Conservation (phyloP, 495 filamentous ascomycete genomes). For the Aspergillus egyptiacus region DNA sequence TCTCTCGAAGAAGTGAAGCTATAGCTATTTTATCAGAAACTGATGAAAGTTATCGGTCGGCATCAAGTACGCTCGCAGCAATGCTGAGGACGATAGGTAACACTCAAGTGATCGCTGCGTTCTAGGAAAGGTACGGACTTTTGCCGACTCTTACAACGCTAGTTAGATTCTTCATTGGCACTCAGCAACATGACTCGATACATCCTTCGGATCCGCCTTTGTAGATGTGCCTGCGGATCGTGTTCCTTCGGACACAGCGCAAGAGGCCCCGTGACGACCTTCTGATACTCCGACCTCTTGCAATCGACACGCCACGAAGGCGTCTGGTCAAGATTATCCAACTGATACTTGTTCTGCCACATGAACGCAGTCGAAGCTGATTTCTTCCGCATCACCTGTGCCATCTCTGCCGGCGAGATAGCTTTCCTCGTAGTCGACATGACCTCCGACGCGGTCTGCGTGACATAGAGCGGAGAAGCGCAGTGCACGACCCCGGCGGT, state of each 20-base stretch:
- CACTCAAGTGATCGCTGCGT: too few species aligned
- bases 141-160: too few species aligned
- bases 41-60: too few species aligned
- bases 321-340: background rate
- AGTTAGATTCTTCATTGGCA: background rate
- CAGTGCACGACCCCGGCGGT: constrained; percentile 14
- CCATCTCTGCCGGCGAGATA: background rate
- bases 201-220: background rate
- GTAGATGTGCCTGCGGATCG: background rate
- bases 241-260: background rate
- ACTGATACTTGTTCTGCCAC: background rate
- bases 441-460: background rate
- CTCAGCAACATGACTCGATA: background rate
- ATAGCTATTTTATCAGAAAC: too few species aligned
- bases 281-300: background rate
- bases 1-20: too few species aligned
- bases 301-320: background rate
- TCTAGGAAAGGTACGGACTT: too few species aligned
- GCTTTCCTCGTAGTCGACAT: background rate
- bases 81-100: too few species aligned
- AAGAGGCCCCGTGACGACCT: background rate
- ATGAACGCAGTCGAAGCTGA: background rate
- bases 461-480: background rate
- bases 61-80: too few species aligned
- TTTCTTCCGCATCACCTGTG: background rate